Base-by-base conservation (phyloP, 345 rosid species). In the Anacardium occidentale region DNA sequence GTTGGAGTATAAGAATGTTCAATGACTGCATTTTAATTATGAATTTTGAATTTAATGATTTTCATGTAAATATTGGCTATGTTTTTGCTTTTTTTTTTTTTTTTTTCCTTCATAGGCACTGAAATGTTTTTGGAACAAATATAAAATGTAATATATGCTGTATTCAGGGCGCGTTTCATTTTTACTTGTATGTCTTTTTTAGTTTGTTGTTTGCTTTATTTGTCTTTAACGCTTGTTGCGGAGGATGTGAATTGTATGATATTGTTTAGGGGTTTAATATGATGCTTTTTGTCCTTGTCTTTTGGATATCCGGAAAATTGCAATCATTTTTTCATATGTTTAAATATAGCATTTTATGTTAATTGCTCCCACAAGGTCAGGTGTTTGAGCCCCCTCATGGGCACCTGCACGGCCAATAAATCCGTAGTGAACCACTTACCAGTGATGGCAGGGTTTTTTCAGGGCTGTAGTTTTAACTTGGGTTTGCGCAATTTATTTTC, bases 1-100 rank as follows among this genome's bases (percentile, higher is more conserved):
- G 66, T 69, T 53, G 66, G 73, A 40, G 66, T 57, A 71, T 62
- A 66, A 77, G 74, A 77, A 61, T 77, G 71, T 68, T 77, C 45
- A 15, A 25, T 68, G 64, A 72, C 68, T 74, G 64, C 57, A 2
- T 61, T 77, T 74, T 80, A 74, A 48, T 44, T 18, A 66, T 69
- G 70, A 71, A 70, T 75, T 74, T 50, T 42, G 1, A 29, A 29
- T 29, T 29, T 29, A 42, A 75, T 75, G 59, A 45, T 66, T 24
- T 17, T 77, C 63, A 34, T 55, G 64, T 57, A 48, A 77, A 77
- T 29, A 52, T 71, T 69, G 55, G 10, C 51, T 59, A 10, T 62
- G 55, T 21, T 54, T 54, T n/a, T n/a, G n/a, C 1, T 0, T 3
- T 13, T 0, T 29, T 8, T 44, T 22, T 22, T 32, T 22, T 40